Evolutionary conservation across 108 stramenopile species (phyloP).

Genomic region (Hondaea fermentalgiana): DNA sequence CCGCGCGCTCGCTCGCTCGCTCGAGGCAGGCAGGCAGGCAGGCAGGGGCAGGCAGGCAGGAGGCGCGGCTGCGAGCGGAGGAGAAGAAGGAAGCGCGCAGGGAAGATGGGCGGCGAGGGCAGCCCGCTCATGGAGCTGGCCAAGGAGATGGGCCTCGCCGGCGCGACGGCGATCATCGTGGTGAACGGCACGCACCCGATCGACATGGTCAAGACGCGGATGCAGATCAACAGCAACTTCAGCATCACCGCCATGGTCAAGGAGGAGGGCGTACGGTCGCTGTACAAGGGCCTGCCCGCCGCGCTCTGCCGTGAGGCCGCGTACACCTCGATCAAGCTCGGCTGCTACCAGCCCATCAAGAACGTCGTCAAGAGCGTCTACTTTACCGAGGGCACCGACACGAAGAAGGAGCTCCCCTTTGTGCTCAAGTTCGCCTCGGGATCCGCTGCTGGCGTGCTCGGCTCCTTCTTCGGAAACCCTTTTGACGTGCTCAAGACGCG

Average conservation of each 20-base stretch:
- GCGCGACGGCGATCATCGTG: conserved; percentile 67
- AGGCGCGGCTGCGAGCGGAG: no score
- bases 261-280: conserved; percentile 65
- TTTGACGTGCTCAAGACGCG: conserved; percentile 86
- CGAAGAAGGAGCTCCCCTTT: conserved; percentile 45
- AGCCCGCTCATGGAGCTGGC: not conserved
- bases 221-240: conserved; percentile 66
- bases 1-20: no score
- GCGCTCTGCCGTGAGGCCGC: conserved; percentile 77
- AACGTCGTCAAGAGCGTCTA: conserved; percentile 59
- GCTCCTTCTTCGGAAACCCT: conserved; percentile 75
- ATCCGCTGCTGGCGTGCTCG: conserved; percentile 70
- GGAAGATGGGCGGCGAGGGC: no score
- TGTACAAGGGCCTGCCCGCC: conserved; percentile 79
- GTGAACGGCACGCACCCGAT: conserved; percentile 79
- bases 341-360: conserved; percentile 80
- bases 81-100: no score
- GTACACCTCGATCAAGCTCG: conserved; percentile 83
- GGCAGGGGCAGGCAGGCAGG: no score
- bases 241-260: conserved; percentile 44
- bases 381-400: conserved; percentile 31
- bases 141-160: conserved; percentile 73
- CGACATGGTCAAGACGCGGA: conserved; percentile 81
- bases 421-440: conserved; percentile 73
- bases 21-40: no score